A percentile compares a stretch with the other conserved stretches of the same genome.
Evolutionary conservation across 805 yeast species (phyloP).

Genomic region (Metschnikowia aberdeeniae): DNA sequence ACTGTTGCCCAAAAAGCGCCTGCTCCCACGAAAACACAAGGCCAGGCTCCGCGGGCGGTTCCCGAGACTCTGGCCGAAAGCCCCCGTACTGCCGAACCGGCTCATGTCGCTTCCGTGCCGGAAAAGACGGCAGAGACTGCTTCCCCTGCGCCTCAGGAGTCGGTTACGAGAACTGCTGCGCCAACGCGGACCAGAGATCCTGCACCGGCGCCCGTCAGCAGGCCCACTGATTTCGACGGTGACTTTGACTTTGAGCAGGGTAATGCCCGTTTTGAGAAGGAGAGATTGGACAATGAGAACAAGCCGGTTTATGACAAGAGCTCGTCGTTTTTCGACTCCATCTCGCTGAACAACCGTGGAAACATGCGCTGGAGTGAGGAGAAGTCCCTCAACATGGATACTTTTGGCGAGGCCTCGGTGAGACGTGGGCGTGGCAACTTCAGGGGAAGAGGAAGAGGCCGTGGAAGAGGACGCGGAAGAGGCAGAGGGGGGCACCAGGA

Average conservation of each 20-base stretch:
- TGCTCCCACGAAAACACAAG: conserved; percentile 19
- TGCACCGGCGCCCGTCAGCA: conserved; percentile 13
- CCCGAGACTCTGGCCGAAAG: background rate
- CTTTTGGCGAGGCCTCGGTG: conserved; percentile 72
- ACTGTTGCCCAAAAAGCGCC: conserved; percentile 21
- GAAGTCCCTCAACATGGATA: conserved; percentile 68
- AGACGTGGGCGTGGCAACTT: conserved; percentile 23
- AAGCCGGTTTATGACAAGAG: conserved; percentile 58
- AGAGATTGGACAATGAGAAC: conserved; percentile 24
- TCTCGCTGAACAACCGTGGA: conserved; percentile 53
- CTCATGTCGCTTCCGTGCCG: background rate
- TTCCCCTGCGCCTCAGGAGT: background rate
- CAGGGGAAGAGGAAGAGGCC: conserved; percentile 34
- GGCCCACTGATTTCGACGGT: conserved; percentile 27
- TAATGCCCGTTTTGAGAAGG: conserved; percentile 61
- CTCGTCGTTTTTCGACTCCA: conserved; percentile 84
- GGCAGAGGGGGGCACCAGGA: conserved; percentile 29
- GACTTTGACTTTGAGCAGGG: conserved; percentile 75
- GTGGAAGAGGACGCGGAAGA: conserved; percentile 42
- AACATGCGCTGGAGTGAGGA: conserved; percentile 68
- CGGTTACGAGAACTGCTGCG: background rate
- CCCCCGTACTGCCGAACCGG: background rate
- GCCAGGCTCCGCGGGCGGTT: conserved; percentile 3
- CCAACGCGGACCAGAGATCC: conserved; percentile 7
- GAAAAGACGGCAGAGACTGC: background rate